Base-by-base conservation (phyloP, 192 early-diverging fungal genomes). In the Rhizophagus clarus region DNA sequence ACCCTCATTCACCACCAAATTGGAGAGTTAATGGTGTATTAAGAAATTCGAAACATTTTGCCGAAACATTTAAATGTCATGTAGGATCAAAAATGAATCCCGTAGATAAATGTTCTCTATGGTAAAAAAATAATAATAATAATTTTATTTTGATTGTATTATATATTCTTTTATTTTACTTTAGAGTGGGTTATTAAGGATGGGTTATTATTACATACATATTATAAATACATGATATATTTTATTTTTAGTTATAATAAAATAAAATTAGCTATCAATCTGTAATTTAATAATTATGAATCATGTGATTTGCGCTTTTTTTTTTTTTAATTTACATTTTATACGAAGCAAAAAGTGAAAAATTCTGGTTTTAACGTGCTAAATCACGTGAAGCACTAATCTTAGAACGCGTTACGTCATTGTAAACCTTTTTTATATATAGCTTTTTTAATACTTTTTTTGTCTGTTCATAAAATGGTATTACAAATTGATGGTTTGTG, bases 21-120 rank as follows among this genome's bases (percentile, higher is more conserved):
- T 91, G 87, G 88, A 87, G 94, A 49, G 92, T 94, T n/a, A 92
- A 89, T 24, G 94, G 93, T 14, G 91, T 88, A 11, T 81, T 93
- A 2, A 81, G 84, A 34, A 94, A 96, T 81, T 90, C 89, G 0
- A 51, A 82, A 15, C 81, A 90, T 20, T 96, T 96, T 88, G 82
- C 89, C 24, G 80, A 93, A 56, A 88, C 89, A 8, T 96, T 92
- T 78, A 77, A 88, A 22, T 95, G 95, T 82, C 77, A 87, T n/a
- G 45, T 76, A 9, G 90, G 89, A 10, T 81, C 84, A 3, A 80
- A 74, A 26, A 93, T 95, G 93, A 95, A 95, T 82, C 94, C 94
- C 22, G n/a, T 62, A 28, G 72, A 88, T 8, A 89, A 90, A 77
- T 92, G 91, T 77, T 70, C 45, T 31, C 22, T 78, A 6, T 78